A percentile compares a stretch with the other conserved stretches of the same genome.
These are phyloP conservation scores for Calonectria multiphialidica DNA, from an alignment of 2,329 filamentous ascomycete genomes.

Conservation along the genomic window DNA sequence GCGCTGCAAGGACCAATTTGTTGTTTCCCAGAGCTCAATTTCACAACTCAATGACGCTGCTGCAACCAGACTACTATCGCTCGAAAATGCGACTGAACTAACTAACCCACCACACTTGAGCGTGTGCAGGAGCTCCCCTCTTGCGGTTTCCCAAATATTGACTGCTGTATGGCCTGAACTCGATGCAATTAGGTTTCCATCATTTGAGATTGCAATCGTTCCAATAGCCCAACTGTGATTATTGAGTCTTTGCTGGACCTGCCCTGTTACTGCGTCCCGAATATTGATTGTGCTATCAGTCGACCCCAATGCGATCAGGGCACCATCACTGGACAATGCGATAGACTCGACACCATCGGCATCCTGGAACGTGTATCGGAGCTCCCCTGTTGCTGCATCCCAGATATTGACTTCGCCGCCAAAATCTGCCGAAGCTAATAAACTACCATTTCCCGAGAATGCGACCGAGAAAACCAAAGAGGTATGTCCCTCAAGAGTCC, in stretches of 20 bases:
- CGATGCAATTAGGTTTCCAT: neutral
- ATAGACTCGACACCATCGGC: neutral
- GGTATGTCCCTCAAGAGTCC: conserved; percentile 20
- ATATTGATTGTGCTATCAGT: neutral
- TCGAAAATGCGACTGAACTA: neutral
- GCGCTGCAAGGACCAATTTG: no score
- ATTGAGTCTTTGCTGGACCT: conserved; percentile 22
- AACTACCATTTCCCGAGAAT: neutral
- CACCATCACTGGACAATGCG: neutral
- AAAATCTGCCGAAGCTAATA: neutral
- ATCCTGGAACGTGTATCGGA: neutral
- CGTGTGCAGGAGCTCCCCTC: neutral
- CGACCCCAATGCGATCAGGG: neutral
- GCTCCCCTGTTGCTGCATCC: neutral
- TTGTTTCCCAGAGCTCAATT: no score
- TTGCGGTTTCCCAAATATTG: neutral
- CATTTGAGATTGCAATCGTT: neutral
- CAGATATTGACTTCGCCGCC: neutral
- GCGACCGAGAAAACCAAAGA: neutral
- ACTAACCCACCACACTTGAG: neutral
- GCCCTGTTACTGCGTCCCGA: neutral
- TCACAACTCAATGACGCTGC: no score
- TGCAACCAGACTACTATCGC: no score
- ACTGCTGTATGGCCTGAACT: neutral
- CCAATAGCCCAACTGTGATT: neutral